Evolutionary conservation across 768 basidiomycete genomes (phyloP).

Genomic region (Trametes cubensis): DNA sequence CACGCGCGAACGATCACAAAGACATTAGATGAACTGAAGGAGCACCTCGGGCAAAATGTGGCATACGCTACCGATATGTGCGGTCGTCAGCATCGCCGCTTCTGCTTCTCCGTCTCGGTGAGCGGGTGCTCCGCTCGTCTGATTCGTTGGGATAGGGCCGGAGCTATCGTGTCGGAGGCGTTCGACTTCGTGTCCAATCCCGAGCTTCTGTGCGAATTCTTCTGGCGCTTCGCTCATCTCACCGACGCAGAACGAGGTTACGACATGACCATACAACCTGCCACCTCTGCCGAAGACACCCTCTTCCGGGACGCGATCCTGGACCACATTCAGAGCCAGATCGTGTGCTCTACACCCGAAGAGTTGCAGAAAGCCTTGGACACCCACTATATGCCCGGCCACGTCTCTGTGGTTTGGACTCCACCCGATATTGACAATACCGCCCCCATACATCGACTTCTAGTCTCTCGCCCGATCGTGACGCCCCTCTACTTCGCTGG

Average conservation of each 20-base stretch:
- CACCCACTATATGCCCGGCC: not conserved
- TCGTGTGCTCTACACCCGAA: not conserved
- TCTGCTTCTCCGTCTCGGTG: conserved; percentile 36
- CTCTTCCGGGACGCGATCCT: not conserved
- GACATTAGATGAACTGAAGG: not conserved
- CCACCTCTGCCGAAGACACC: not conserved
- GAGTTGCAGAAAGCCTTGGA: not conserved
- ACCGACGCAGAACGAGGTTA: conserved; percentile 7
- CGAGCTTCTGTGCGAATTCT: not conserved
- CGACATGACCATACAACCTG: conserved; percentile 6
- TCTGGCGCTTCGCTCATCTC: not conserved
- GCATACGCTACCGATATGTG: conserved; percentile 7
- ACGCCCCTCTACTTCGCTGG: conserved; percentile 2
- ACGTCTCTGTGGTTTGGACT: not conserved
- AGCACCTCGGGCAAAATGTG: not conserved
- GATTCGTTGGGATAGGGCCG: conserved; percentile 15
- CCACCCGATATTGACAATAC: not conserved
- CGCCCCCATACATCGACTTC: not conserved
- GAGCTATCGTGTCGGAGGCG: not conserved
- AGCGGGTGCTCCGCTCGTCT: conserved; percentile 32
- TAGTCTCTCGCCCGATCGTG: conserved; percentile 5
- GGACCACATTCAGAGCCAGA: not conserved
- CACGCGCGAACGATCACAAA: not conserved
- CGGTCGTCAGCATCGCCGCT: conserved; percentile 34
- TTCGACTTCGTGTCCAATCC: conserved; percentile 32